Conservation (phyloP, 2,329 filamentous ascomycete genomes). For the Penicillium frequentans region DNA sequence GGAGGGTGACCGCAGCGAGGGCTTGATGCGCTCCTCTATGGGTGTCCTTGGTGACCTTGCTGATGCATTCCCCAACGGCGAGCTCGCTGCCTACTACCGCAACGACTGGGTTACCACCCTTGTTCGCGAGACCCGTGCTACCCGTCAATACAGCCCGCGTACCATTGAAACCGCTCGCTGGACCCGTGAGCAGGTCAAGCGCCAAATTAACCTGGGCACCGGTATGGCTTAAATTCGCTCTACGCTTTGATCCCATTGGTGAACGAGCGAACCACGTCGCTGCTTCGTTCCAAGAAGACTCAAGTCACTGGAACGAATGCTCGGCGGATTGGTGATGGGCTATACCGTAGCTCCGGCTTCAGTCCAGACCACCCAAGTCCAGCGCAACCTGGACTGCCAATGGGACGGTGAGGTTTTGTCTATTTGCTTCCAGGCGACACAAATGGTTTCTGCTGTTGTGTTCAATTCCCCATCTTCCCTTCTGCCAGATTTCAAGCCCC, state of each 20-base stretch:
- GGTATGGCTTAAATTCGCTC: conserved; percentile 38
- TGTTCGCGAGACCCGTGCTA: conserved; percentile 88
- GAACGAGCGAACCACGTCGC: neutral
- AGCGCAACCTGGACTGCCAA: conserved; percentile 3
- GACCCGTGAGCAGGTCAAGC: conserved; percentile 97
- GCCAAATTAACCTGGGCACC: conserved; percentile 58
- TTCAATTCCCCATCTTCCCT: conserved; percentile 1
- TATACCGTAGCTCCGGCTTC: neutral
- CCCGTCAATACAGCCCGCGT: conserved; percentile 79
- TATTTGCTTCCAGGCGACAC: neutral
- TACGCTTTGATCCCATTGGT: conserved; percentile 6
- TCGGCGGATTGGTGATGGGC: neutral
- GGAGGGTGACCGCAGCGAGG: conserved; percentile 87
- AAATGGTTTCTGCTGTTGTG: neutral
- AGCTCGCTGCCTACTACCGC: conserved; percentile 81
- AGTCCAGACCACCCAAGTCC: neutral
- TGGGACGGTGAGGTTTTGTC: conserved; percentile 1
- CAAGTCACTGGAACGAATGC: neutral
- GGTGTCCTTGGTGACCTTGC: conserved; percentile 88
- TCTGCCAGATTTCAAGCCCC: neutral
- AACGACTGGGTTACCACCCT: conserved; percentile 86
- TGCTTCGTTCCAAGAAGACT: neutral
- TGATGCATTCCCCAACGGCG: conserved; percentile 87
- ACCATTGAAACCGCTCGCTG: conserved; percentile 95
- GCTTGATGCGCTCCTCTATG: conserved; percentile 90